Evolutionary conservation across 768 basidiomycete genomes (phyloP).

Genomic region (Termitomyces bulborhizus): DNA sequence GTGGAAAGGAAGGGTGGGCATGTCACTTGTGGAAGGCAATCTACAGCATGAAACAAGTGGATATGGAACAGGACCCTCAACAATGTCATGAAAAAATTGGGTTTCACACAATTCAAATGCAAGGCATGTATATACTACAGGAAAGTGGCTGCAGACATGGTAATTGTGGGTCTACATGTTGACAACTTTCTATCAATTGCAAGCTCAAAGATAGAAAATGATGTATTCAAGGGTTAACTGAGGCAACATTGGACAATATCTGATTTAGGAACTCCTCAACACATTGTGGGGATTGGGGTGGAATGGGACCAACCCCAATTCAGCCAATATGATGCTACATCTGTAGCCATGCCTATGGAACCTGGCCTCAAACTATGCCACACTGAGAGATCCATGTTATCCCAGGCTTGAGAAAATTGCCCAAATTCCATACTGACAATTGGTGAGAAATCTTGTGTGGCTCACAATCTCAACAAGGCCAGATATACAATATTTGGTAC

Average conservation of each 20-base stretch:
- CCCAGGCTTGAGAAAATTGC: too few species aligned
- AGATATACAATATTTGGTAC: neutral
- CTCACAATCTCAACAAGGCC: conserved; percentile 3
- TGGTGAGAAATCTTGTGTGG: neutral
- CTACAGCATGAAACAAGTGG: neutral
- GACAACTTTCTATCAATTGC: too few species aligned
- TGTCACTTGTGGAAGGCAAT: neutral
- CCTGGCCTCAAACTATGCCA: neutral
- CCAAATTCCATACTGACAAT: too few species aligned
- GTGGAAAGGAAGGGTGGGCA: too few species aligned
- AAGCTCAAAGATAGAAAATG: neutral
- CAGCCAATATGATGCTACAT: conserved; percentile 9
- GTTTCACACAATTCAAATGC: neutral
- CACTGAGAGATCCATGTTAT: too few species aligned
- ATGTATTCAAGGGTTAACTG: neutral
- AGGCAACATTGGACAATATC: neutral
- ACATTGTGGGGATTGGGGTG: neutral
- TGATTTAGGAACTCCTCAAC: neutral
- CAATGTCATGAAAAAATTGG: neutral
- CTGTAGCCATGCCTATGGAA: conserved; percentile 11
- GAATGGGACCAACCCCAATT: conserved; percentile 15
- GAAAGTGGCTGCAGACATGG: too few species aligned
- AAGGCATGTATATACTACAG: too few species aligned
- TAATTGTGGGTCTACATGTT: neutral
- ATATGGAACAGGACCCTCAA: neutral